Evolutionary conservation across 129 eudicot species (phyloP), one percentile per base, ranked within the genome.

Genomic region (Flaveria robusta): DNA sequence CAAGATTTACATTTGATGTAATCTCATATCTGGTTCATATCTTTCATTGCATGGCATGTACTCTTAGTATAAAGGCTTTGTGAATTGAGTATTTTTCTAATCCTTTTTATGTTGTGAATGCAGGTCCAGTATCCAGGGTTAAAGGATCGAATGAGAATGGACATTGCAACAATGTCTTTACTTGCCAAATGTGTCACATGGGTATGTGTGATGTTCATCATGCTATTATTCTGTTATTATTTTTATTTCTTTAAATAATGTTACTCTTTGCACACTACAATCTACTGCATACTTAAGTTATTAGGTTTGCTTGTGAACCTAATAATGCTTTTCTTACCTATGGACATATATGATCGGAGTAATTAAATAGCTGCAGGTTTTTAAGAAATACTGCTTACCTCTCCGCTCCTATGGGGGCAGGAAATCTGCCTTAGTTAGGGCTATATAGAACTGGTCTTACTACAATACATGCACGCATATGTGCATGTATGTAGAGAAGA

Each of bases 81-180:
- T 39, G 9, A 71, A 15, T 60, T 76, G 54, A 22, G 50, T 20
- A 37, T 59, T 19, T 62, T 27, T 62, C 29, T 14, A 62, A 62
- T 62, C 10, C 19, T 13, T 5, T 62, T 62, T 29, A 26, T 69
- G 52, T 45, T 51, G 18, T 71, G 67, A 76, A 29, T 37, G 66
- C 87, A 94, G 98, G 92, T 94, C 34, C 98, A 94, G 42, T 94
- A 94, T 82, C 98, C 98, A 67, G 93, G 98, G 26, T 84, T 94
- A 64, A 86, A 86, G 81, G 69, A 81, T 69, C 90, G 89, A 81
- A 88, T 94, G 96, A 82, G 82, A 78, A 77, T 88, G 74, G 98
- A 94, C 82, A 81, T 94, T 50, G 85, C 90, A 47, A 89, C 97
- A 49, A 94, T 94, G 98, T 80, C 90, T 66, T 75, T 89, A 45